Percentiles rank a stretch among this genome's conserved stretches.
Evolutionary conservation across 495 filamentous ascomycete species (phyloP).

Genomic region (Arthonia radiata): DNA sequence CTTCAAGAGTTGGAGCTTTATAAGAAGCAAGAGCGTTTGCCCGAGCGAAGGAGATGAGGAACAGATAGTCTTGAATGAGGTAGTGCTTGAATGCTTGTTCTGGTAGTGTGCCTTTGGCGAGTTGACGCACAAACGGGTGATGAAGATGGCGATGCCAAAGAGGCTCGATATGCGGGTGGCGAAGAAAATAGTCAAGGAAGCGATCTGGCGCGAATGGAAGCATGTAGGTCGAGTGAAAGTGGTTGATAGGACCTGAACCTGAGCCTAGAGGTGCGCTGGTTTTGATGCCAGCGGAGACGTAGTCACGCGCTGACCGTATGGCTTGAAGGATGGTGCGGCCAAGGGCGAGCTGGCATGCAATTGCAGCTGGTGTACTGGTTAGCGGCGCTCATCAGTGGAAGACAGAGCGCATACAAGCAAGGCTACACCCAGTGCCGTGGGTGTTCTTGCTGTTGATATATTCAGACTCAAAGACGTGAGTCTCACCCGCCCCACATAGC

Average conservation of each 20-base stretch:
- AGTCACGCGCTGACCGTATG: constrained; percentile 45
- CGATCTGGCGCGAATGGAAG: constrained; percentile 64
- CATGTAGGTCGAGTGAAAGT: constrained; percentile 64
- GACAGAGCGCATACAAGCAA: constrained; percentile 37
- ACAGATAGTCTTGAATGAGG: constrained; percentile 73
- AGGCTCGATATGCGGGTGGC: constrained; percentile 40
- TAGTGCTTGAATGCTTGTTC: constrained; percentile 59
- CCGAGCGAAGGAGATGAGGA: constrained; percentile 63
- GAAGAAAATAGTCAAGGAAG: constrained; percentile 68
- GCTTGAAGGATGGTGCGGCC: constrained; percentile 31
- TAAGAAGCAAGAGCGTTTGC: constrained; percentile 65
- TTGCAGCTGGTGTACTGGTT: constrained; percentile 32
- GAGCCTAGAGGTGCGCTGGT: constrained; percentile 47
- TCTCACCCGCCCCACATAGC: constrained; percentile 32
- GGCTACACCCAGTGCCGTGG: constrained; percentile 84
- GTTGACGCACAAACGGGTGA: constrained; percentile 53
- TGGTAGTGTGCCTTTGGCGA: constrained; percentile 51
- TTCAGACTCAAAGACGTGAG: constrained; percentile 34
- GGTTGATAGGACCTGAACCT: constrained; percentile 77
- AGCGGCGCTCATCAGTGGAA: not conserved
- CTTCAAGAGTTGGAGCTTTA: constrained; percentile 48
- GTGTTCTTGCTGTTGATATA: constrained; percentile 56
- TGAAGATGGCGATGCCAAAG: constrained; percentile 51
- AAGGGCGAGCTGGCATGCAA: constrained; percentile 61
- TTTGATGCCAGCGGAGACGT: constrained; percentile 64